Base-by-base conservation (phyloP, 1,284 basidiomycete genomes). In the Tremellales sp. region DNA sequence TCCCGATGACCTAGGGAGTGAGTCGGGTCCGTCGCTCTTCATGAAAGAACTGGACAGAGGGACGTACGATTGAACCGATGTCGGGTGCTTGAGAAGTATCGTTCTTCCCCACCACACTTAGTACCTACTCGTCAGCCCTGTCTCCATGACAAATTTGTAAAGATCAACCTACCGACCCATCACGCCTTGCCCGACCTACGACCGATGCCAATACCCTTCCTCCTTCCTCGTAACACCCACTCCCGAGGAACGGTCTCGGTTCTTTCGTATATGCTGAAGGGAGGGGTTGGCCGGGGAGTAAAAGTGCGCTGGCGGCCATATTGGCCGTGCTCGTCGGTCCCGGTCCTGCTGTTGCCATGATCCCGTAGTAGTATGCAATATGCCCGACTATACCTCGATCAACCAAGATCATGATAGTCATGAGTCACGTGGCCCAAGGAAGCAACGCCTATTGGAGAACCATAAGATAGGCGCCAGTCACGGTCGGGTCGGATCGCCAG, bases 231-330 rank as follows among this genome's bases (percentile, higher is more conserved):
- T 91, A 93, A 22, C 84, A 80, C 4, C 90, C 90, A 3, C 76
- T 61, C 6, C 87, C 87, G 15, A 84, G 73, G 58, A 81, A 78
- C 8, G 84, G 67, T 35, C 60, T 80, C 0, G 75, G 74, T 26
- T 85, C 82, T 0, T 58, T 26, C 3, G 80, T 81, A 33, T 78
- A 77, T 3, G 82, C 78, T 1, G 83, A 62, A 6, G 79, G 76
- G 44, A 92, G 78, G 8, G 87, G 87, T 72, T 94, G 90, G 5
- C 90, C 90, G 46, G 90, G 89, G 7, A 93, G 77, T 31, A 31
- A 31, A 31, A 31, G 29, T 15, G 29, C 29, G n/a, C n/a, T n/a
- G n/a, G n/a, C n/a, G n/a, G n/a, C n/a, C n/a, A n/a, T n/a, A 8
- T 31, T 8, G 29, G 29, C 29, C 15, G 29, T 31, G 15, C 10